Evolutionary conservation across 116 monocot species (phyloP), one percentile per base, ranked within the genome.

Genomic region (Zostera marina): DNA sequence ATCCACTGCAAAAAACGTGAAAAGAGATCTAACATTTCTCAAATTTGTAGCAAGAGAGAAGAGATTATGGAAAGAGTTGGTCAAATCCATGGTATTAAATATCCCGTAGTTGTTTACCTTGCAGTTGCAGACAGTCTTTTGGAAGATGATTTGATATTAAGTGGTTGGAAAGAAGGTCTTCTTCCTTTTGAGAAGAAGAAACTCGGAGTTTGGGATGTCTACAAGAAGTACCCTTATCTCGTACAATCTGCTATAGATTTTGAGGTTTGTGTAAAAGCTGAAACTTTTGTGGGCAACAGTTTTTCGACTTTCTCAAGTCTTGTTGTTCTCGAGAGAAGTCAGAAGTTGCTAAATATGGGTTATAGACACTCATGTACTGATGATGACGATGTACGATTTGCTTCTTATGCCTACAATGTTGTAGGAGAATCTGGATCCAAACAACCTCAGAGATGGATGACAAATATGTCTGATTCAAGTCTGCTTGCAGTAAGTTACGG

Each of bases 301-400:
- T 94, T 77, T 49, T 94, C 94, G 10, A 94, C 94, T 17, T 94
- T 94, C 56, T 94, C 94, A 10, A 81, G 79, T 15, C 79, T 94
- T 23, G 39, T 94, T 16, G 94, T 85, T 38, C 72, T 94, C 23
- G 77, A 78, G n/a, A 82, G 88, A 54, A 94, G 88, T 25, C 75
- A 74, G 24, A 73, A 64, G 53, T 61, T 68, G 66, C 38, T 76
- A 41, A 69, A 65, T 17, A 43, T 61, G 51, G 75, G 75, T 54
- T 15, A 62, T 26, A 52, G 45, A 41, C 14, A 41, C 2, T 56
- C 72, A 44, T 79, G 79, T 54, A 42, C 19, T 4, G 7, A 13
- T 10, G 60, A 61, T 32, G 1, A 26, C 4, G 26, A 79, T 44
- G 42, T 74, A 40, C 22, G 53, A 12, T 75, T 71, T 22, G 62